phyloP scores from a whole-genome alignment of 208 protist genomes.

The Leishmania tropica region DNA sequence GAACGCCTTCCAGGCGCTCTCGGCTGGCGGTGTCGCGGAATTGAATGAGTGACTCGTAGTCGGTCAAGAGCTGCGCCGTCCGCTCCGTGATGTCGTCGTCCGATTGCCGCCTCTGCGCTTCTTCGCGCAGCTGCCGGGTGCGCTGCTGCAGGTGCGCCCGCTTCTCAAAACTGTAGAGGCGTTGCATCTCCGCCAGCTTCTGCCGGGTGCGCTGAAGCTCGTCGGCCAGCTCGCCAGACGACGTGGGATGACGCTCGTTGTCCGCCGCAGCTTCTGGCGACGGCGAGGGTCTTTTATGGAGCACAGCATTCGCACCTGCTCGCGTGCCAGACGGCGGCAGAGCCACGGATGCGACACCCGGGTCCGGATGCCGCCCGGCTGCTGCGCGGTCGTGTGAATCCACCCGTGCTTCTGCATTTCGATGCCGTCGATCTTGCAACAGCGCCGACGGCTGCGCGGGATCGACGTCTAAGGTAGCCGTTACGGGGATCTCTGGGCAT shows the following conservation, averaged over 20 bases:
- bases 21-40: constrained; percentile 18
- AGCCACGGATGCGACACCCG: neutral
- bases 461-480: neutral
- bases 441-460: neutral
- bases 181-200: constrained; percentile 29
- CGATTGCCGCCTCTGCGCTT: constrained; percentile 13
- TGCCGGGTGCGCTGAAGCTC: constrained; percentile 22
- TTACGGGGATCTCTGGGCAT: neutral
- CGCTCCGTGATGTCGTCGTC: constrained; percentile 19
- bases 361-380: neutral
- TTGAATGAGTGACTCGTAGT: constrained; percentile 27
- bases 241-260: neutral
- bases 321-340: neutral
- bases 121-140: constrained; percentile 27
- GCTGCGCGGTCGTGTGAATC: neutral
- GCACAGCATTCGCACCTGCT: neutral
- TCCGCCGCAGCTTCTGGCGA: neutral
- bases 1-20: constrained; percentile 14
- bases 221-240: neutral
- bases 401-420: no score
- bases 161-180: constrained; percentile 29
- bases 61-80: constrained; percentile 21
- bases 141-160: constrained; percentile 29
- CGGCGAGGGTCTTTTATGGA: neutral
- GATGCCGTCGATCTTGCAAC: no score